phyloP scores from a whole-genome alignment of 73 alveolate genomes.

The Breviolum minutum region DNA sequence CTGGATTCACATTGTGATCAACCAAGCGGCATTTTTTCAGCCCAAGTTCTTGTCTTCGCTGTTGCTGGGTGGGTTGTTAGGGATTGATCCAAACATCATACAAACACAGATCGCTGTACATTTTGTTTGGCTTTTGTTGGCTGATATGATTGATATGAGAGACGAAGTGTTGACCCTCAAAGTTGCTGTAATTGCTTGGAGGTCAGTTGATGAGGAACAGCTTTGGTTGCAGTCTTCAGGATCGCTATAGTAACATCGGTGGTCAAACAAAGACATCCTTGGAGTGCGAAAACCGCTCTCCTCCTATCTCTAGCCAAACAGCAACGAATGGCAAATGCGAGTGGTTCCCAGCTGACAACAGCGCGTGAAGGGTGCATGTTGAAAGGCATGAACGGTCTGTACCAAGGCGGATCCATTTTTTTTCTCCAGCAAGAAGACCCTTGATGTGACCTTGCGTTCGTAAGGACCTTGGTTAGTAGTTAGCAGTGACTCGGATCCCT shows the following conservation, averaged over 20 bases:
- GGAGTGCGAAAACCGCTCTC: slow-evolving; percentile 54
- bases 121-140: not conserved
- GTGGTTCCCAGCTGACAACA: too few relatives aligned
- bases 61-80: not conserved
- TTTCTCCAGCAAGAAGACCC: not conserved
- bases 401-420: not conserved
- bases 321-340: slow-evolving; percentile 7
- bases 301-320: slow-evolving; percentile 9
- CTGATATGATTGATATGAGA: not conserved
- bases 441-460: not conserved
- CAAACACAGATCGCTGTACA: not conserved
- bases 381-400: too few relatives aligned
- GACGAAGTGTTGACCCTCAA: not conserved
- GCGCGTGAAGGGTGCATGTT: too few relatives aligned
- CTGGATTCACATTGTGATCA: not conserved
- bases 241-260: not conserved
- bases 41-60: not conserved
- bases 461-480: not conserved
- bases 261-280: not conserved
- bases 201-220: too few relatives aligned
- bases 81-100: too few relatives aligned
- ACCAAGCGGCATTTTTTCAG: not conserved
- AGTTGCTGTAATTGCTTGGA: too few relatives aligned
- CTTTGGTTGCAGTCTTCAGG: not conserved
- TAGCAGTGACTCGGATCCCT: too few relatives aligned